Base-by-base conservation (phyloP, 192 early-diverging fungal genomes). In the Linnemannia hyalina region DNA sequence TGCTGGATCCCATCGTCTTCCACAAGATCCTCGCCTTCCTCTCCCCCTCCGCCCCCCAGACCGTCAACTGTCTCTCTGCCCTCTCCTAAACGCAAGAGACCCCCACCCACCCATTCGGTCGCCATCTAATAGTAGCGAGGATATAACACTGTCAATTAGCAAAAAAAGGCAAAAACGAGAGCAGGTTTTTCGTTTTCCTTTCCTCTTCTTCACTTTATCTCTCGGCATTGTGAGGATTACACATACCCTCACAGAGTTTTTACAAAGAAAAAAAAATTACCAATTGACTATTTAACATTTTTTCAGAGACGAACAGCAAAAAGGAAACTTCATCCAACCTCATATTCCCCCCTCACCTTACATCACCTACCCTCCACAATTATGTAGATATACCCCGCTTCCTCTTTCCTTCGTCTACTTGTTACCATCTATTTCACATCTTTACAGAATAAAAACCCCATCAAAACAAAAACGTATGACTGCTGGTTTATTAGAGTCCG, bases 51-150 rank as follows among this genome's bases (percentile, higher is more conserved):
- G 75, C 47, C n/a, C 38, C 55, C 41, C 75, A 76, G 60, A 76
- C 55, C 57, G 26, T 65, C 55, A 76, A 65, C 75, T 76, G 75
- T 26, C 57, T 76, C 16, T 47, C 47, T 57, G 73, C 73, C 23
- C 35, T 75, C 73, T 10, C 47, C 11, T 74, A 74, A 72, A 38
- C 9, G 13, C 29, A 10, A 65, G 29, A 65, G 26, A 26, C 44
- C 9, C 44, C 9, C 7, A 44, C 42, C 18, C 44, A 18, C 8
- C 15, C 13, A 40, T 65, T 73, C 20, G n/a, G 13, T 26, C 42
- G 44, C 41, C 46, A 42, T 16, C 29, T 4, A 29, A 46, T 9
- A 46, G 44, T 42, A 73, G 10, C 20, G 46, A 29, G 22, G 23
- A 35, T 23, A 75, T 26, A 16, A 47, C 6, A 40, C 6, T 11